Evolutionary conservation across 2,329 filamentous ascomycete species (phyloP).

Genomic region (Aureobasidium mangrovei): DNA sequence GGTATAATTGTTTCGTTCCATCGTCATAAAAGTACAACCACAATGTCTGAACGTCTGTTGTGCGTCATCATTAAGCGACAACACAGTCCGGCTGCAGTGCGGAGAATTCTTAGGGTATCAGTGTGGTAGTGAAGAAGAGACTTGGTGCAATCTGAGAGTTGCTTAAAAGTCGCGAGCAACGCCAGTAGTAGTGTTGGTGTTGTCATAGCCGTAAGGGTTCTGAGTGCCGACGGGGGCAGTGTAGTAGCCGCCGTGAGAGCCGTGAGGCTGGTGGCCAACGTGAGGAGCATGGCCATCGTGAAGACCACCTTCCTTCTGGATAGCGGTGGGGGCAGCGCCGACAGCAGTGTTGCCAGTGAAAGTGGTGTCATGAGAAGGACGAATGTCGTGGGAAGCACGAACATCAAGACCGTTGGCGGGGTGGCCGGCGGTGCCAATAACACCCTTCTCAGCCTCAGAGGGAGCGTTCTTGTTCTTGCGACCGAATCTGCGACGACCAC

Average conservation of each 20-base stretch:
- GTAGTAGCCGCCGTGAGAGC: slow-evolving; percentile 35
- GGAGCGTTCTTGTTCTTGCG: slow-evolving; percentile 26
- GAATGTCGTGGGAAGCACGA: slow-evolving; percentile 28
- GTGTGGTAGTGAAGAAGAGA: not conserved
- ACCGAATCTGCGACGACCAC: slow-evolving; percentile 31
- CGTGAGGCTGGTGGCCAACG: slow-evolving; percentile 27
- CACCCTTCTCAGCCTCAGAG: slow-evolving; percentile 37
- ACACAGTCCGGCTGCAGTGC: not conserved
- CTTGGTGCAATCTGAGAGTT: not conserved
- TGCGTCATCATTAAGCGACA: not conserved
- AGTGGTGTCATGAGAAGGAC: slow-evolving; percentile 42
- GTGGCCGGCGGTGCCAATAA: slow-evolving; percentile 23
- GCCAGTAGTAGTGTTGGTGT: not conserved
- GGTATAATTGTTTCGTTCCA: not conserved
- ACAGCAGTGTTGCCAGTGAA: slow-evolving; percentile 42
- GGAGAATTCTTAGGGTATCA: slow-evolving; percentile 1
- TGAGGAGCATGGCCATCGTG: slow-evolving; percentile 21
- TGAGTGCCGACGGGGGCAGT: slow-evolving; percentile 35
- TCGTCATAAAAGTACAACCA: slow-evolving; percentile 5
- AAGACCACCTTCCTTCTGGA: slow-evolving; percentile 19
- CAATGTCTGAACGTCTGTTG: not conserved
- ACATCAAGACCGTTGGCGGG: slow-evolving; percentile 21
- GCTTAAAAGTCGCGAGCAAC: slow-evolving; percentile 7
- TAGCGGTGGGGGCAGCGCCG: slow-evolving; percentile 24
- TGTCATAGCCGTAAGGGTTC: not conserved